phyloP scores from a whole-genome alignment of 495 filamentous ascomycete species.

The Aspergillus biplanus region DNA sequence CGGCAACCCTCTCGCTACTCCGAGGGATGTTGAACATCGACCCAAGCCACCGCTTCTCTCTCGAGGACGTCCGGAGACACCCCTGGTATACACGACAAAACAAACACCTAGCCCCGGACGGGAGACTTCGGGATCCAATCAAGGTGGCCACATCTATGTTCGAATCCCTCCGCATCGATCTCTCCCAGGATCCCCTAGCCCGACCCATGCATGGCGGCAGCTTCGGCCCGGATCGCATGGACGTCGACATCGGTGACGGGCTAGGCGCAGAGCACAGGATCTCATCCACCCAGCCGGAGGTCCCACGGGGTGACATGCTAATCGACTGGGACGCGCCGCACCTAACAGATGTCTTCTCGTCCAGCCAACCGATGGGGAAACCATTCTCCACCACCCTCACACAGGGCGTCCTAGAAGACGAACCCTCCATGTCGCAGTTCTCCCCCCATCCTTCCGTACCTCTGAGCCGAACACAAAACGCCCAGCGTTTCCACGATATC shows the following conservation, averaged over 20 bases:
- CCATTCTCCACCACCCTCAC: slow-evolving; percentile 40
- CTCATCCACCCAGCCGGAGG: slow-evolving; percentile 82
- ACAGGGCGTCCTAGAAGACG: slow-evolving; percentile 73
- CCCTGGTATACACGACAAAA: slow-evolving; percentile 94
- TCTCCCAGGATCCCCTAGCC: slow-evolving; percentile 67
- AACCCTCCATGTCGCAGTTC: slow-evolving; percentile 93
- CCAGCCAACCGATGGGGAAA: slow-evolving; percentile 52
- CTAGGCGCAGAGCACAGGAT: slow-evolving; percentile 52
- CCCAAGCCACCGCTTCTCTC: slow-evolving; percentile 73
- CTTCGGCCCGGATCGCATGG: slow-evolving; percentile 49
- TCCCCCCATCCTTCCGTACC: slow-evolving; percentile 78
- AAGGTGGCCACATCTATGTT: slow-evolving; percentile 91
- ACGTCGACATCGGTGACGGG: slow-evolving; percentile 54
- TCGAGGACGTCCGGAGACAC: slow-evolving; percentile 86
- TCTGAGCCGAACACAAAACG: slow-evolving; percentile 81
- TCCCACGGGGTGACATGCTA: slow-evolving; percentile 63
- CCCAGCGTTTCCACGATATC: slow-evolving; percentile 86
- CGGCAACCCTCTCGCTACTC: slow-evolving; percentile 80
- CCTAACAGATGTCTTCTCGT: slow-evolving; percentile 55
- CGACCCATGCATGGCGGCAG: slow-evolving; percentile 42
- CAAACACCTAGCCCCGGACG: slow-evolving; percentile 70
- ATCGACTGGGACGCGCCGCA: slow-evolving; percentile 79
- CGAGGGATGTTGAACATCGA: slow-evolving; percentile 93
- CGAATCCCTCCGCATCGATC: slow-evolving; percentile 88
- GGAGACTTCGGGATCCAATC: slow-evolving; percentile 77